Base-by-base conservation (phyloP, 2,329 filamentous ascomycete species). In the Epichloe sibirici region DNA sequence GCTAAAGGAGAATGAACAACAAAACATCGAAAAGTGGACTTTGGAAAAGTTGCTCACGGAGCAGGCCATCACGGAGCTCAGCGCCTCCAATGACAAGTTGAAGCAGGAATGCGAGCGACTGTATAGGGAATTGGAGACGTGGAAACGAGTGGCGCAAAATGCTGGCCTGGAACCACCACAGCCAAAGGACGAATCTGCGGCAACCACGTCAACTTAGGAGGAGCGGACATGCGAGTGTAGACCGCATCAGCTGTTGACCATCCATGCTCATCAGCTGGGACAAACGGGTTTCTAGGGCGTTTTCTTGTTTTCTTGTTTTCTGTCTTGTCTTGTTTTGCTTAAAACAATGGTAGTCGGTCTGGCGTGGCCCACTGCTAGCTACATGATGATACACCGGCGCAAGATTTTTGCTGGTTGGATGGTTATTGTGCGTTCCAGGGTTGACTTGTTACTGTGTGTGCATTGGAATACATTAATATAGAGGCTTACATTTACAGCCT, bases 1-100 rank as follows among this genome's bases (percentile, higher is more conserved):
- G 64, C 79, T 98, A 40, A 94, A 93, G 66, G 90, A 96, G 67
- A 94, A 95, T 61, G 91, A 95, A 66, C 82, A 86, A 15, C 87
- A 93, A 58, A 95, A 95, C 66, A 90, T 95, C 57, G 91, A 95
- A 67, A 90, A 95, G 69, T 93, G 88, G 87, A 91, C 88, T 4
- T 74, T 93, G 31, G 88, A 93, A 70, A 97, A 97, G 71, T 78
- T 94, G 40, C 77, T 93, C 40, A 91, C 88, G 0, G 88, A 94
- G 70, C 88, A 93, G 66, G 89, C 89, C 47, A 91, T 94, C 59
- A 83, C 84, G 15, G 91, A 97, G 69, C 81, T 96, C 49, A 91
- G 86, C 63, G 79, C 83, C 34, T 90, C 86, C 57, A 94, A 91
- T 62, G 88, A 94, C 60, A 93, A 90, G 70, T 78, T 91, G 57